Evolutionary conservation across 768 basidiomycete species (phyloP).

Genomic region (Mycena chlorophos): DNA sequence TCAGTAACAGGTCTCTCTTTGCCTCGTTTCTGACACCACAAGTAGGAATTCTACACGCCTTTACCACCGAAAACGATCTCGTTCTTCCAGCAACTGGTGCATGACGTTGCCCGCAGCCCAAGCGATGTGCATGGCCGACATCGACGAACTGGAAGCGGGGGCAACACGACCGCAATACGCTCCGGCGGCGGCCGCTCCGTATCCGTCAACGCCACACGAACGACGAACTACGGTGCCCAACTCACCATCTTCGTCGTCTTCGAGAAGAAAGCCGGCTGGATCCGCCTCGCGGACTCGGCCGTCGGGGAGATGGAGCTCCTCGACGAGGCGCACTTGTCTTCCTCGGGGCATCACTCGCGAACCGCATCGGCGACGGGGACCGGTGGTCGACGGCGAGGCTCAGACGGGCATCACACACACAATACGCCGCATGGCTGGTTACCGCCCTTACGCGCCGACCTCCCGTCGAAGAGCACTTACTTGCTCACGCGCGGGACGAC

Average conservation of each 20-base stretch:
- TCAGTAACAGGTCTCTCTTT: conserved; percentile 25
- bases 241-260: conserved; percentile 81
- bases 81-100: conserved; percentile 70
- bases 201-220: conserved; percentile 30
- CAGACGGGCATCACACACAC: background rate
- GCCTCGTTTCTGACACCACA: background rate
- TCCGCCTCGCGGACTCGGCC: conserved; percentile 76
- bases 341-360: conserved; percentile 27
- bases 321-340: conserved; percentile 37
- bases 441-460: conserved; percentile 46
- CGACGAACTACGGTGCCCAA: conserved; percentile 61
- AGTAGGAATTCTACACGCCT: conserved; percentile 85
- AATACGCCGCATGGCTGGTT: conserved; percentile 49
- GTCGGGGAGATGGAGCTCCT: conserved; percentile 76
- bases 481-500: conserved; percentile 68
- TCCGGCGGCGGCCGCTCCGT: conserved; percentile 30
- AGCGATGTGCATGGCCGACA: conserved; percentile 39
- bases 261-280: conserved; percentile 86
- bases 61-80: conserved; percentile 60
- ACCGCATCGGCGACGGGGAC: conserved; percentile 39
- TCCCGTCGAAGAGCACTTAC: conserved; percentile 53
- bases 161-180: conserved; percentile 38
- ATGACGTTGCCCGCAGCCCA: conserved; percentile 47
- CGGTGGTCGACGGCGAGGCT: conserved; percentile 26
- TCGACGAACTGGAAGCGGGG: conserved; percentile 45